Conservation (phyloP, 352 stramenopile genomes). For the Elongisporangium prolatum region DNA sequence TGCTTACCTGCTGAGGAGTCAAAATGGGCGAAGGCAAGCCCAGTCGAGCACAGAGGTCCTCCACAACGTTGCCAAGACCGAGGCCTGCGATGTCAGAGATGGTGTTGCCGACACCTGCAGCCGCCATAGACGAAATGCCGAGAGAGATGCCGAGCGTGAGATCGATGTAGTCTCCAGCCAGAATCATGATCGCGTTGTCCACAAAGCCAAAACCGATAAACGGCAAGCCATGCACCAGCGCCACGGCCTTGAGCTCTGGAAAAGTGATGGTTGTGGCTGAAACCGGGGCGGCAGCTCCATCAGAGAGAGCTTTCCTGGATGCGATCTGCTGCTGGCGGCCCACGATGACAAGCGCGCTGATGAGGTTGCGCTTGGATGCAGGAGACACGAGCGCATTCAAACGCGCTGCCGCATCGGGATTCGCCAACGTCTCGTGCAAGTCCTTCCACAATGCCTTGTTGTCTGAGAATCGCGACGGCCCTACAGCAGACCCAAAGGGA, state of each 20-base stretch:
- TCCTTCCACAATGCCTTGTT: slow-evolving; percentile 37
- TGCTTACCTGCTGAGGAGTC: slow-evolving; percentile 47
- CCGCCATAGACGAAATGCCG: slow-evolving; percentile 86
- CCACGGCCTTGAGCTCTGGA: slow-evolving; percentile 59
- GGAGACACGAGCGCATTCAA: slow-evolving; percentile 41
- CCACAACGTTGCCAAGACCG: slow-evolving; percentile 76
- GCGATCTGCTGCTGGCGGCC: slow-evolving; percentile 7
- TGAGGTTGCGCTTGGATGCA: slow-evolving; percentile 45
- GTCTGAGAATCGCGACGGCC: slow-evolving; percentile 15
- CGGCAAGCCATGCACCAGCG: slow-evolving; percentile 73
- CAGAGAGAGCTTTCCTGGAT: slow-evolving; percentile 7
- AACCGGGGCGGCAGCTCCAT: background rate
- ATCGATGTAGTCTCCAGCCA: slow-evolving; percentile 87
- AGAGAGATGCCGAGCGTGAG: slow-evolving; percentile 73
- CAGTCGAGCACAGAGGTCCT: slow-evolving; percentile 64
- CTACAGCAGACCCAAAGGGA: background rate
- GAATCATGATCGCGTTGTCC: slow-evolving; percentile 96
- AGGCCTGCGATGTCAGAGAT: slow-evolving; percentile 69
- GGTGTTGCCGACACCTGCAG: slow-evolving; percentile 82
- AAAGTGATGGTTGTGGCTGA: slow-evolving; percentile 1
- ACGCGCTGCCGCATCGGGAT: slow-evolving; percentile 22
- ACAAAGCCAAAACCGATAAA: slow-evolving; percentile 98
- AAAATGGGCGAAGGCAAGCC: slow-evolving; percentile 58
- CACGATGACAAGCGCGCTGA: slow-evolving; percentile 30
- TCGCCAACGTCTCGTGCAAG: slow-evolving; percentile 27